A percentile compares a stretch with the other conserved stretches of the same genome.
Conservation (phyloP, 306 rosid genomes). For the Erythrophleum fordii region DNA sequence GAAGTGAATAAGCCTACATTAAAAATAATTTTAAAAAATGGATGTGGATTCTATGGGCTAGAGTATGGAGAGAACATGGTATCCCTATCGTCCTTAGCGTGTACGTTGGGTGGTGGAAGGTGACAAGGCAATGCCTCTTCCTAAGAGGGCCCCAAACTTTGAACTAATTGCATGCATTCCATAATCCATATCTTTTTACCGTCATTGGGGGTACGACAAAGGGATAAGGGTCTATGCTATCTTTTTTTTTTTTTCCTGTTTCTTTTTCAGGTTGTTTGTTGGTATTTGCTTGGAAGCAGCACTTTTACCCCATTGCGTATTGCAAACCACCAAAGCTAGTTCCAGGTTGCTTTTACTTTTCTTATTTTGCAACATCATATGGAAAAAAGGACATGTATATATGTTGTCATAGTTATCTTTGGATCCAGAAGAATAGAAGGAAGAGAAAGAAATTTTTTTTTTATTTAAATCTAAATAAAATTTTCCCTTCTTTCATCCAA, state of each 20-base stretch:
- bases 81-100: neutral
- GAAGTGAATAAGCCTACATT: constrained; percentile 1
- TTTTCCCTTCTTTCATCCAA: too few species aligned
- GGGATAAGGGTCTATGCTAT: neutral
- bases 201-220: neutral
- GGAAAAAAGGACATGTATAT: too few species aligned
- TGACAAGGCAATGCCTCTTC: neutral
- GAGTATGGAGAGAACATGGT: neutral
- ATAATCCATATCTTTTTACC: neutral
- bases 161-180: neutral
- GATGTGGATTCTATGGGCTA: neutral
- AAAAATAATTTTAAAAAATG: neutral
- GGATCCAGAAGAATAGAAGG: too few species aligned
- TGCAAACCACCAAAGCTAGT: neutral
- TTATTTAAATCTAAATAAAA: too few species aligned
- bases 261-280: neutral
- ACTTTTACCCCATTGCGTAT: neutral
- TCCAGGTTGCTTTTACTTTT: neutral
- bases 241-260: too few species aligned
- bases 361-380: neutral
- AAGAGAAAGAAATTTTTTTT: too few species aligned
- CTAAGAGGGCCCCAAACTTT: neutral
- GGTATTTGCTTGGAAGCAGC: neutral
- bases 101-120: constrained; percentile 12
- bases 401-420: too few species aligned